These are phyloP conservation scores for Cyclostephanos invisitatus DNA, from an alignment of 108 stramenopile species.

Conservation along the genomic window DNA sequence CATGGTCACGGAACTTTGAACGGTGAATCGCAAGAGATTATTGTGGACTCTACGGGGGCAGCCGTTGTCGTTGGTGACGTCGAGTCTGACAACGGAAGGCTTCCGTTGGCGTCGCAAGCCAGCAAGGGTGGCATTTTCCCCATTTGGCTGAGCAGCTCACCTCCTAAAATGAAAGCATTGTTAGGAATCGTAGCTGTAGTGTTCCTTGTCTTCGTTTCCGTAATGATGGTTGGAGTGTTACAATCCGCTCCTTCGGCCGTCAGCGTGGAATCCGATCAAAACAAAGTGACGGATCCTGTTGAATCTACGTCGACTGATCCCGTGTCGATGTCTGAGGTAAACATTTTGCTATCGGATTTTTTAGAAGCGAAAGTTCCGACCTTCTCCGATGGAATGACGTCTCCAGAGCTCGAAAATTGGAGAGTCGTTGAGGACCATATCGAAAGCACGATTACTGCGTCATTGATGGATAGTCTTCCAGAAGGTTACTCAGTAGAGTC, in stretches of 20 bases:
- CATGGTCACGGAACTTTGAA: neutral
- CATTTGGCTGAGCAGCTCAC: slow-evolving; percentile 18
- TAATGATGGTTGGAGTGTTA: slow-evolving; percentile 18
- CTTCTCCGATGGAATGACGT: slow-evolving; percentile 15
- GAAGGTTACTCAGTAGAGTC: slow-evolving; percentile 17
- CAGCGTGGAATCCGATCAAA: slow-evolving; percentile 10
- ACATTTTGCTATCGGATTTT: slow-evolving; percentile 20
- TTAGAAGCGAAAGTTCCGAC: slow-evolving; percentile 24
- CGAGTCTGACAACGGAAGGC: slow-evolving; percentile 2
- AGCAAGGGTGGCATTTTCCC: slow-evolving; percentile 18
- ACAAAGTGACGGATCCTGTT: neutral
- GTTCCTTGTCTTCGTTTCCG: slow-evolving; percentile 17
- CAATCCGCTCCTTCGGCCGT: neutral
- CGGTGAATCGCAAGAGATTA: slow-evolving; percentile 24
- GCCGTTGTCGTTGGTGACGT: slow-evolving; percentile 14
- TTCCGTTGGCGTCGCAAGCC: neutral
- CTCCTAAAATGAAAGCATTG: slow-evolving; percentile 17
- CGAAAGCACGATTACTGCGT: slow-evolving; percentile 8
- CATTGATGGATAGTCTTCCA: slow-evolving; percentile 21
- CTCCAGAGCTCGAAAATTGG: slow-evolving; percentile 12
- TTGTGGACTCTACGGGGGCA: slow-evolving; percentile 12
- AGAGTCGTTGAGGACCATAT: slow-evolving; percentile 13
- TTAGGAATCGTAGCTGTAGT: neutral
- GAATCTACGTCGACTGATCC: slow-evolving; percentile 10
- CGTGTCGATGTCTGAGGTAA: slow-evolving; percentile 6